Evolutionary conservation across 2,329 filamentous ascomycete genomes (phyloP).

Genomic region (Elsinoe arachidis): DNA sequence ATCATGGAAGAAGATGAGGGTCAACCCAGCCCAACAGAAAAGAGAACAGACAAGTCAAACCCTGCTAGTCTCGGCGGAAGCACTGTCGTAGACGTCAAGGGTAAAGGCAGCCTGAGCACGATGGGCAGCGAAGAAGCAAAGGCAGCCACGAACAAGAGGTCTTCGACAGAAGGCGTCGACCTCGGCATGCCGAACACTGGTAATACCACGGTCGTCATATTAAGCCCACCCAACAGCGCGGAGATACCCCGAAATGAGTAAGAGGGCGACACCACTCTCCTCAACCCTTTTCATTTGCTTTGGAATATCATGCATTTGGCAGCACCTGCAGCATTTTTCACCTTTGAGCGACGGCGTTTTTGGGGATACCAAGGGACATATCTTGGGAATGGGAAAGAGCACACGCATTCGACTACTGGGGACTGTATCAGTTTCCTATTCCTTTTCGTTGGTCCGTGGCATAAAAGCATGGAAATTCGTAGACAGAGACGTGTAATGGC

Average conservation of each 20-base stretch:
- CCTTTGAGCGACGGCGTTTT: slow-evolving; percentile 7
- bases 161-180: background rate
- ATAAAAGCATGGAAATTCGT: background rate
- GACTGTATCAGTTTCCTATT: slow-evolving; percentile 3
- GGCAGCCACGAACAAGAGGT: background rate
- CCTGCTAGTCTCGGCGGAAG: slow-evolving; percentile 1
- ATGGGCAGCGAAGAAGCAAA: background rate
- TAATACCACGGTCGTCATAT: slow-evolving; percentile 9
- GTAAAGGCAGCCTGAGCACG: background rate
- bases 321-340: background rate
- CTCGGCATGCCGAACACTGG: slow-evolving; percentile 7
- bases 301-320: slow-evolving; percentile 1
- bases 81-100: background rate
- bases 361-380: background rate
- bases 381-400: background rate
- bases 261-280: background rate
- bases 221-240: slow-evolving; percentile 7
- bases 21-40: slow-evolving; percentile 12
- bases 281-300: background rate
- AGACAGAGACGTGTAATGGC: slow-evolving; percentile 9
- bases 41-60: background rate
- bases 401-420: slow-evolving; percentile 1
- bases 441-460: background rate
- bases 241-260: slow-evolving; percentile 1
- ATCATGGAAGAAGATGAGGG: slow-evolving; percentile 60